These are phyloP conservation scores for Rhododendron williamsianum DNA, from an alignment of 148 eudicot species.

Conservation along the genomic window DNA sequence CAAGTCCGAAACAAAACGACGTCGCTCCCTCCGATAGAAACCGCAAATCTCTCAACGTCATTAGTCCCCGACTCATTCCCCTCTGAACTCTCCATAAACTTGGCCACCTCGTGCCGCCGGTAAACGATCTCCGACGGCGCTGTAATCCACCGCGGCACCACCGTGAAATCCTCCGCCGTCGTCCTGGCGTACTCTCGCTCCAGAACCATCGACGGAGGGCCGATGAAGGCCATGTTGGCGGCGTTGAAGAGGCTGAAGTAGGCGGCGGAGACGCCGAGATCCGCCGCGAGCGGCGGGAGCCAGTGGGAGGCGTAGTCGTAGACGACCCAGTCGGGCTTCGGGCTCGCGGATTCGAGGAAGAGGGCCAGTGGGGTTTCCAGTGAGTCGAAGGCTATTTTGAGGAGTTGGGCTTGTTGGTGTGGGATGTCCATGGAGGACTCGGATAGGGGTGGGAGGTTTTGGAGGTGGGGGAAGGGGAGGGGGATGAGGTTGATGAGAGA, in stretches of 20 bases:
- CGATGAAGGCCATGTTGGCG: constrained; percentile 42
- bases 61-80: constrained; percentile 36
- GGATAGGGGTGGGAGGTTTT: constrained; percentile 35
- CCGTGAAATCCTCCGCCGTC: constrained; percentile 23
- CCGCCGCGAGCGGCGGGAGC: constrained; percentile 40
- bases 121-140: constrained; percentile 21
- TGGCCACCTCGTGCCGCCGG: constrained; percentile 38
- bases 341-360: constrained; percentile 28
- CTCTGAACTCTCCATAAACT: constrained; percentile 29
- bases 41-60: constrained; percentile 41
- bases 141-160: constrained; percentile 48
- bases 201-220: constrained; percentile 35
- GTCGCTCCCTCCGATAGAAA: constrained; percentile 41
- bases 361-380: constrained; percentile 17
- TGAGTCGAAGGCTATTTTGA: constrained; percentile 51
- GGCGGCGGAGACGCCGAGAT: constrained; percentile 30
- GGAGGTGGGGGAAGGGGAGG: constrained; percentile 37
- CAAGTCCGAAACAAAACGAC: constrained; percentile 45
- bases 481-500: constrained; percentile 25
- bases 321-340: constrained; percentile 57
- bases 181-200: constrained; percentile 15
- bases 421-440: constrained; percentile 74
- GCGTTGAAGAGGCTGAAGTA: constrained; percentile 53
- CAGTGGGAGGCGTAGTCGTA: constrained; percentile 64
- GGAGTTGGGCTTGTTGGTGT: constrained; percentile 28